phyloP scores from a whole-genome alignment of 2,329 filamentous ascomycete genomes.

The Herpotrichia juniperi region DNA sequence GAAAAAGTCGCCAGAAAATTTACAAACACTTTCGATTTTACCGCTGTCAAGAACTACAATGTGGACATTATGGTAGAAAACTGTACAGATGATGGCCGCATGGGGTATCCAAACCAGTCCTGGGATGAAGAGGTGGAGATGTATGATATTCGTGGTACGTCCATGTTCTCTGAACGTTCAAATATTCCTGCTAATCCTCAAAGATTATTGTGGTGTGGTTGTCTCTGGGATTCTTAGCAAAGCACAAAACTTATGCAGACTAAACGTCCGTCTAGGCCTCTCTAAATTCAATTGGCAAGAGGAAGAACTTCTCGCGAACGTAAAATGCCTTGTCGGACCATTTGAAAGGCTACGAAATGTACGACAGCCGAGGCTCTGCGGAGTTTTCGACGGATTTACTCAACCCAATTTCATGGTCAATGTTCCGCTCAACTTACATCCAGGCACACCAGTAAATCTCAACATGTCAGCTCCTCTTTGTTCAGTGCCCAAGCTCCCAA shows the following conservation, averaged over 20 bases:
- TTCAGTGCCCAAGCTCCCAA: slow-evolving; percentile 32
- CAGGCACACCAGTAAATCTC: background rate
- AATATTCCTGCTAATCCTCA: slow-evolving; percentile 1
- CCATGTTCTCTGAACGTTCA: background rate
- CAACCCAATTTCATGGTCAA: slow-evolving; percentile 22
- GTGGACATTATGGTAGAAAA: slow-evolving; percentile 41
- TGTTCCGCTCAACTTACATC: slow-evolving; percentile 3
- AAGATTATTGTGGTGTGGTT: slow-evolving; percentile 38
- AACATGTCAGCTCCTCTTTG: slow-evolving; percentile 15
- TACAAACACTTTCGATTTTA: slow-evolving; percentile 33
- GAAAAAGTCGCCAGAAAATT: slow-evolving; percentile 28
- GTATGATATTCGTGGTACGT: slow-evolving; percentile 40
- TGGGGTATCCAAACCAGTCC: background rate
- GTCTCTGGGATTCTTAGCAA: slow-evolving; percentile 38
- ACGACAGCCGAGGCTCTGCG: slow-evolving; percentile 29
- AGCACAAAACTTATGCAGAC: slow-evolving; percentile 31
- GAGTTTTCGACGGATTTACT: slow-evolving; percentile 28
- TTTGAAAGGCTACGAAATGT: slow-evolving; percentile 40
- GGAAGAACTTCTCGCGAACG: slow-evolving; percentile 26
- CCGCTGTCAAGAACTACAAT: slow-evolving; percentile 38
- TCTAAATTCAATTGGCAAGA: slow-evolving; percentile 31
- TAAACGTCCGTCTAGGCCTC: slow-evolving; percentile 36
- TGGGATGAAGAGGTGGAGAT: slow-evolving; percentile 46
- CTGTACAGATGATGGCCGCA: slow-evolving; percentile 8
- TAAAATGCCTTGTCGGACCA: slow-evolving; percentile 32